Conservation (phyloP, 768 basidiomycete species). For the Cyathus striatus region DNA sequence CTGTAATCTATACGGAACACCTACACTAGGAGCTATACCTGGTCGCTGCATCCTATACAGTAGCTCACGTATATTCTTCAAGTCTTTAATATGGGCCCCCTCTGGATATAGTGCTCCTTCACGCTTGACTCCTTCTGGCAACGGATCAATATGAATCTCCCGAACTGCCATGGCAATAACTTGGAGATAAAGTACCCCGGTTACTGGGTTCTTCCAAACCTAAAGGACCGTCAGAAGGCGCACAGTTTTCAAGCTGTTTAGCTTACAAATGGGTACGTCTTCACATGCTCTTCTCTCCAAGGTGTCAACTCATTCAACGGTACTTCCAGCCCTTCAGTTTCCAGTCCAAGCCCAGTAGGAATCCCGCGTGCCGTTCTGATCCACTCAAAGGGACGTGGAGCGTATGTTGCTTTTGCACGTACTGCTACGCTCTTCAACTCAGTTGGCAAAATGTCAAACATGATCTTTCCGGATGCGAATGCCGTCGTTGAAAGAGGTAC, state of each 20-base stretch:
- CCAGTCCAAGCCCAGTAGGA: slow-evolving; percentile 80
- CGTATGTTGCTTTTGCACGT: slow-evolving; percentile 67
- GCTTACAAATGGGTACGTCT: slow-evolving; percentile 60
- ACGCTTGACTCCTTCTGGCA: slow-evolving; percentile 46
- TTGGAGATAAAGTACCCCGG: slow-evolving; percentile 73
- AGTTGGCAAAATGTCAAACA: slow-evolving; percentile 74
- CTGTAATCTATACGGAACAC: not conserved
- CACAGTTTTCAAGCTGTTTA: no score
- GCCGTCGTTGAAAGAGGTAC: slow-evolving; percentile 88
- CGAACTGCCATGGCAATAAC: slow-evolving; percentile 71
- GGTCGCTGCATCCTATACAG: slow-evolving; percentile 16
- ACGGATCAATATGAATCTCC: slow-evolving; percentile 59
- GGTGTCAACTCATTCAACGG: slow-evolving; percentile 61
- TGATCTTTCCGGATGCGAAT: slow-evolving; percentile 74
- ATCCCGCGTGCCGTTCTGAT: slow-evolving; percentile 74
- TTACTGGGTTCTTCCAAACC: slow-evolving; percentile 86
- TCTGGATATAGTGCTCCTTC: slow-evolving; percentile 56
- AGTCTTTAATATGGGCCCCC: slow-evolving; percentile 15
- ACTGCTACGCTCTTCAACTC: slow-evolving; percentile 80
- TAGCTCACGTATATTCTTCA: slow-evolving; percentile 11
- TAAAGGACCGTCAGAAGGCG: no score
- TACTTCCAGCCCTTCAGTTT: slow-evolving; percentile 71
- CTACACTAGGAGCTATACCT: slow-evolving; percentile 9
- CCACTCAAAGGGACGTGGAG: slow-evolving; percentile 89
- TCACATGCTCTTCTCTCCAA: slow-evolving; percentile 78